Conservation (phyloP, 176 grass and related monocot genomes). For the Zoysia pacifica region DNA sequence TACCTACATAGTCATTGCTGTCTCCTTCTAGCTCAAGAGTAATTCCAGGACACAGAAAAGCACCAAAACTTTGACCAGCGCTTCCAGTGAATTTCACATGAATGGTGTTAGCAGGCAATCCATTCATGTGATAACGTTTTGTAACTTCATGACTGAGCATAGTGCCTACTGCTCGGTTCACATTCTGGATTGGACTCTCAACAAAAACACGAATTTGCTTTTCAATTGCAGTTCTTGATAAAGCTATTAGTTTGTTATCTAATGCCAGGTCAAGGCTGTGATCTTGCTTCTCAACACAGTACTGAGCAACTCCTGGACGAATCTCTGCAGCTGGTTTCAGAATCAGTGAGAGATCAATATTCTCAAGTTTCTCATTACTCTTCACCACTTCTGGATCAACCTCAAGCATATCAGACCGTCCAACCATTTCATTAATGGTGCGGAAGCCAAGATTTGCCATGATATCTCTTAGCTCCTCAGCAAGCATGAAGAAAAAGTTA, state of each 20-base stretch:
- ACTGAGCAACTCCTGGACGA: conserved; percentile 43
- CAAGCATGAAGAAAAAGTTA: conserved; percentile 69
- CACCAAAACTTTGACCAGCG: conserved; percentile 66
- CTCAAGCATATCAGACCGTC: conserved; percentile 65
- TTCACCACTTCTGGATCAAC: conserved; percentile 47
- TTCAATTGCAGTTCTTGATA: conserved; percentile 49
- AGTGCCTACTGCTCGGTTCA: conserved; percentile 63
- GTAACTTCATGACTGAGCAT: conserved; percentile 72
- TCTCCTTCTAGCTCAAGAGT: conserved; percentile 71
- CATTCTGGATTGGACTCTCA: conserved; percentile 48
- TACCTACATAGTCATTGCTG: conserved; percentile 75
- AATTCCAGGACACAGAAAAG: conserved; percentile 62
- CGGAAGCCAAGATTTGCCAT: conserved; percentile 63
- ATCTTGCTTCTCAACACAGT: conserved; percentile 68
- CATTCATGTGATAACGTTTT: conserved; percentile 50
- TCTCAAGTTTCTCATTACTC: conserved; percentile 50
- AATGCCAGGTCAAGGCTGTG: conserved; percentile 65
- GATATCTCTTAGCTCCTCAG: conserved; percentile 65
- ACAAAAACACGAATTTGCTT: conserved; percentile 46
- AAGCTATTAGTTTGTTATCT: conserved; percentile 57
- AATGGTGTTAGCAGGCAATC: conserved; percentile 55
- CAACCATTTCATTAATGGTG: conserved; percentile 64
- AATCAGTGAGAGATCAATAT: conserved; percentile 60
- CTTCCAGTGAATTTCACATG: conserved; percentile 61
- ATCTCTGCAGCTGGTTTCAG: conserved; percentile 60